Base-by-base conservation (phyloP, 1,139 yeast genomes). In the Yamadazyma diddensiae region DNA sequence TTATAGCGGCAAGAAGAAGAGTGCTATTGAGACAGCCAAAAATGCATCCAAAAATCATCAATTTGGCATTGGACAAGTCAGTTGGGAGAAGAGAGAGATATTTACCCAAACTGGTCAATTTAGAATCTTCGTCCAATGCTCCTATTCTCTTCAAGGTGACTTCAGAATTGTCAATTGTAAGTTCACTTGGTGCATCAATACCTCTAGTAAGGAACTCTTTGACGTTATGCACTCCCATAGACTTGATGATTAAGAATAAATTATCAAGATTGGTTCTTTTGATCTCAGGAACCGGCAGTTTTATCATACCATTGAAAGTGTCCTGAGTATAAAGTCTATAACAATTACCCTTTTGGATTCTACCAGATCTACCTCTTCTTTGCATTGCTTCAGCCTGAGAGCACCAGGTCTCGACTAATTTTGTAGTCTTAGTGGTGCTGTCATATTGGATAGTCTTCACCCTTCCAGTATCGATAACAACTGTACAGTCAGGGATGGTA, bases 281-380 rank as follows among this genome's bases (percentile, higher is more conserved):
- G 35, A 92, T 90, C 53, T 92, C 98, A 0, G 98, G 97, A 12
- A 83, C 68, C 1, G 96, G 95, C 42, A 82, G 81, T 1, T 70
- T 62, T 8, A 72, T 60, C 94, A 88, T 83, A 4, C 58, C 50
- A 1, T 59, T 55, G 45, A 78, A 80, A 0, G 84, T 73, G 2
- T 73, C 75, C 34, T 64, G 59, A 0, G 97, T 82, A 55, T 77
- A 92, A 29, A 92, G 55, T 50, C 85, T 90, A 59, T 79, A 92
- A 42, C 97, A 88, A 9, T 66, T 65, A 38, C 98, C 98, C 19
- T 69, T 70, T 17, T 81, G 74, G 11, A 90, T 88, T 73, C 98
- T 92, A 42, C 98, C 98, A n/a, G 97, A 94, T 67, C 98, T 85
- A 53, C 98, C 98, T 53, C 96, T 70, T 59, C 98, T 74, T 57